Conservation (phyloP, 768 basidiomycete genomes). For the Epithele typhae region DNA sequence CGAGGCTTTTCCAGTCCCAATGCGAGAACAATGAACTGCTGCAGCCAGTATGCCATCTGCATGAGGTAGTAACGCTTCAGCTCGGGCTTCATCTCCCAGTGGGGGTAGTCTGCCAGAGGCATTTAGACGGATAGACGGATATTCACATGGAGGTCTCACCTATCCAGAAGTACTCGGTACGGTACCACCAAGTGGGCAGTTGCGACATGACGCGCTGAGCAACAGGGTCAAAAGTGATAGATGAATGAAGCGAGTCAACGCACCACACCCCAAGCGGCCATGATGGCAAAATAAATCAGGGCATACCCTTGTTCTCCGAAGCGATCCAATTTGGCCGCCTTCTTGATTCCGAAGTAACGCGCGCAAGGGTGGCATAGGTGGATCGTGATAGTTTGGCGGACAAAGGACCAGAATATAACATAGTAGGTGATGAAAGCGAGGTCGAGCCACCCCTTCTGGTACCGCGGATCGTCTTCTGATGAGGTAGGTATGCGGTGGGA, state of each 20-base stretch:
- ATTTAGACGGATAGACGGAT: too few relatives aligned
- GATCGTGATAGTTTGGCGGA: slow-evolving; percentile 72
- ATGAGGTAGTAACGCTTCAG: slow-evolving; percentile 93
- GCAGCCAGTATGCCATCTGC: slow-evolving; percentile 92
- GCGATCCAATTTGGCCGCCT: slow-evolving; percentile 62
- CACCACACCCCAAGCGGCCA: slow-evolving; percentile 76
- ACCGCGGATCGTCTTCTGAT: slow-evolving; percentile 51
- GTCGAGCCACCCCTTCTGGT: slow-evolving; percentile 73
- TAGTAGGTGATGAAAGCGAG: slow-evolving; percentile 77
- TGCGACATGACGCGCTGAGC: slow-evolving; percentile 74
- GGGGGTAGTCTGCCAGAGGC: slow-evolving; percentile 67
- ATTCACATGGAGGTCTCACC: slow-evolving; percentile 35
- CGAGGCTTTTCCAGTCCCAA: slow-evolving; percentile 91
- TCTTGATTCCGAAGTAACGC: slow-evolving; percentile 63
- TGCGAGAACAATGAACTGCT: slow-evolving; percentile 83
- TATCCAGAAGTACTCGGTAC: slow-evolving; percentile 81
- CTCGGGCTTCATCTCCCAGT: slow-evolving; percentile 80
- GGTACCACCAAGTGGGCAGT: slow-evolving; percentile 83
- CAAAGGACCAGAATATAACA: slow-evolving; percentile 84
- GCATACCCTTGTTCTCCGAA: slow-evolving; percentile 95
- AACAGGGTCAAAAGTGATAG: background rate
- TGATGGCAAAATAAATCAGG: slow-evolving; percentile 68
- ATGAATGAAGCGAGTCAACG: slow-evolving; percentile 27
- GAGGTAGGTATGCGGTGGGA: slow-evolving; percentile 57
- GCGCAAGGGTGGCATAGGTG: slow-evolving; percentile 66